Percentiles rank a stretch among this genome's conserved stretches.
Evolutionary conservation across 2,329 filamentous ascomycete species (phyloP).

Genomic region (Knufia fluminis): DNA sequence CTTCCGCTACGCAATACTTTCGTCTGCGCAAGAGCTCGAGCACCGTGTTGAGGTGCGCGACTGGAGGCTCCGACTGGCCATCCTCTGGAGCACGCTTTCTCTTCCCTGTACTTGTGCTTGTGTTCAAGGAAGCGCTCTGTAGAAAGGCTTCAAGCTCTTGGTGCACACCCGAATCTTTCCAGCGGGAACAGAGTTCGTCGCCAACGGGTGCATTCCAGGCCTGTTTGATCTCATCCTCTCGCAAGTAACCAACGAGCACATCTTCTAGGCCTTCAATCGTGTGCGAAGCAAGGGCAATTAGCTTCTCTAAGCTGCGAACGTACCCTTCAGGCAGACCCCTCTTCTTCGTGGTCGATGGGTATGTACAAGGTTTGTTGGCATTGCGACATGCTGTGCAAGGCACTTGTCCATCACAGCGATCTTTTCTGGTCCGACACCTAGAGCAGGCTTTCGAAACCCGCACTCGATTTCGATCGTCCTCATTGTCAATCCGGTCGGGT

Average conservation of each 20-base stretch:
- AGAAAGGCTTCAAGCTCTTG: slow-evolving; percentile 34
- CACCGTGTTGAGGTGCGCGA: not conserved
- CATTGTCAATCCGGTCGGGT: slow-evolving; percentile 28
- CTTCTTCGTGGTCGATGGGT: slow-evolving; percentile 38
- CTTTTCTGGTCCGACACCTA: slow-evolving; percentile 32
- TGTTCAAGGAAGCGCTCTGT: slow-evolving; percentile 24
- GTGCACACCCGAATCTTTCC: slow-evolving; percentile 35
- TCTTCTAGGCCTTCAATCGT: slow-evolving; percentile 38
- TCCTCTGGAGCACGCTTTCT: slow-evolving; percentile 28
- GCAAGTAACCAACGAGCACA: slow-evolving; percentile 28
- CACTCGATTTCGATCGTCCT: slow-evolving; percentile 33
- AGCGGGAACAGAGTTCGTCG: slow-evolving; percentile 34
- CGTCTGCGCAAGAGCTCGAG: not conserved
- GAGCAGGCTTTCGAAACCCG: slow-evolving; percentile 39
- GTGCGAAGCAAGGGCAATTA: slow-evolving; percentile 36
- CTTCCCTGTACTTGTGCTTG: slow-evolving; percentile 23
- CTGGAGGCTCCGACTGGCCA: slow-evolving; percentile 2
- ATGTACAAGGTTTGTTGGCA: slow-evolving; percentile 33
- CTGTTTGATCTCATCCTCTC: slow-evolving; percentile 29
- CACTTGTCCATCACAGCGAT: slow-evolving; percentile 36
- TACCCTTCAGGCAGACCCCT: slow-evolving; percentile 39
- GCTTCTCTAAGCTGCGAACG: slow-evolving; percentile 38
- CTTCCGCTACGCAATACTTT: not conserved
- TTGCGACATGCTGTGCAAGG: slow-evolving; percentile 36
- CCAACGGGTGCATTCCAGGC: slow-evolving; percentile 34